These are phyloP conservation scores for Pleurotus platypus DNA, from an alignment of 768 basidiomycete species.

Conservation along the genomic window DNA sequence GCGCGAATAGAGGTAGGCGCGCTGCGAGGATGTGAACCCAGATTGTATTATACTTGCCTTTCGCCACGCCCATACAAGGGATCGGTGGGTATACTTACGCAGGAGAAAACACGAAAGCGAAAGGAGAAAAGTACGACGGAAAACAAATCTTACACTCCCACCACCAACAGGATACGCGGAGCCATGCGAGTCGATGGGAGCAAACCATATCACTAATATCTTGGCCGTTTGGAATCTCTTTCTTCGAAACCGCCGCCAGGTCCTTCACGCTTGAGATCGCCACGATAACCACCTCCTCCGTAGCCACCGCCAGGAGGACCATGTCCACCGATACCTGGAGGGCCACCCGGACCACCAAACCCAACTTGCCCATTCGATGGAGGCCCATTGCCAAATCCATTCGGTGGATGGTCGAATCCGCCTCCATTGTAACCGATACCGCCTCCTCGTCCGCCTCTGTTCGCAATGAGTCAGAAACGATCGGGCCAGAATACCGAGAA, in stretches of 20 bases:
- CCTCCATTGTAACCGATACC: slow-evolving; percentile 71
- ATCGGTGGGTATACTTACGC: slow-evolving; percentile 7
- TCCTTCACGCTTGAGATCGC: slow-evolving; percentile 75
- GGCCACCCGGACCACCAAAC: slow-evolving; percentile 27
- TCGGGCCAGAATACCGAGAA: slow-evolving; percentile 1
- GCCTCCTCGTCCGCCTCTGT: slow-evolving; percentile 62
- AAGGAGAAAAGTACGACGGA: slow-evolving; percentile 5
- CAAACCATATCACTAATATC: slow-evolving; percentile 49
- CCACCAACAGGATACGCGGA: neutral
- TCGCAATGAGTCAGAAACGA: slow-evolving; percentile 13
- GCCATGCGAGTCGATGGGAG: neutral
- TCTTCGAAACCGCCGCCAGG: slow-evolving; percentile 80
- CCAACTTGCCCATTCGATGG: slow-evolving; percentile 32
- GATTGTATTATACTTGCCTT: slow-evolving; percentile 11
- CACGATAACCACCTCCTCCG: slow-evolving; percentile 56
- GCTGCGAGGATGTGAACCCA: neutral
- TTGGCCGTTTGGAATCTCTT: slow-evolving; percentile 76
- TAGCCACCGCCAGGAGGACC: slow-evolving; percentile 1
- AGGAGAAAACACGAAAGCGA: neutral
- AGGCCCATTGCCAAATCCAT: slow-evolving; percentile 42
- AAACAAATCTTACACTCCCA: slow-evolving; percentile 8
- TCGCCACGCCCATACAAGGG: neutral
- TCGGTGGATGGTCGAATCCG: slow-evolving; percentile 51
- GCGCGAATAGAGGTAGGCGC: neutral
- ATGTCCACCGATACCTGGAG: slow-evolving; percentile 14